phyloP scores from a whole-genome alignment of 306 rosid species.

The Cucurbita maxima region DNA sequence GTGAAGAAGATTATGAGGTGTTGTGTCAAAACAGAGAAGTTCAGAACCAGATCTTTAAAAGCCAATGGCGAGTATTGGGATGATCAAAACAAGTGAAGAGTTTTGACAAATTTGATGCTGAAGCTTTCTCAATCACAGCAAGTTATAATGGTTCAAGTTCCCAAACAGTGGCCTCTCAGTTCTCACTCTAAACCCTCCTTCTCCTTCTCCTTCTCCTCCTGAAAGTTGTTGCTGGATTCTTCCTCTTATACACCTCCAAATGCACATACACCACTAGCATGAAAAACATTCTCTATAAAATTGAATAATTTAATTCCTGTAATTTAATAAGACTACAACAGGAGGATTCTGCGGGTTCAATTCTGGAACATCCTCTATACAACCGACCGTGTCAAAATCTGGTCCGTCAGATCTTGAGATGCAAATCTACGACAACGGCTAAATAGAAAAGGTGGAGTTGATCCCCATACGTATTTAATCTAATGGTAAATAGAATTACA shows the following conservation, averaged over 20 bases:
- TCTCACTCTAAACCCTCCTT: neutral
- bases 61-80: constrained; percentile 40
- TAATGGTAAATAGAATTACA: neutral
- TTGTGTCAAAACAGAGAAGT: constrained; percentile 8
- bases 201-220: constrained; percentile 8
- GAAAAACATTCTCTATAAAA: constrained; percentile 34
- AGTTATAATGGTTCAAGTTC: constrained; percentile 43
- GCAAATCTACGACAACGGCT: constrained; percentile 18
- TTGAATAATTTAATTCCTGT: neutral
- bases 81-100: constrained; percentile 15
- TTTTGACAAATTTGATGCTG: constrained; percentile 54
- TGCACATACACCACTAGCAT: constrained; percentile 21
- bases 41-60: constrained; percentile 38
- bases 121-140: constrained; percentile 16
- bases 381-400: constrained; percentile 25
- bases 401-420: constrained; percentile 25
- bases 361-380: constrained; percentile 20
- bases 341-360: constrained; percentile 21
- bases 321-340: constrained; percentile 6
- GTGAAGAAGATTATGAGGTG: constrained; percentile 10
- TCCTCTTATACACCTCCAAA: constrained; percentile 4
- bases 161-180: constrained; percentile 26
- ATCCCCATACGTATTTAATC: constrained; percentile 20
- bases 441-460: constrained; percentile 3
- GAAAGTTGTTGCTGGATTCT: neutral